phyloP scores from a whole-genome alignment of 108 stramenopile genomes.

The Nannochloropsis oceanica region DNA sequence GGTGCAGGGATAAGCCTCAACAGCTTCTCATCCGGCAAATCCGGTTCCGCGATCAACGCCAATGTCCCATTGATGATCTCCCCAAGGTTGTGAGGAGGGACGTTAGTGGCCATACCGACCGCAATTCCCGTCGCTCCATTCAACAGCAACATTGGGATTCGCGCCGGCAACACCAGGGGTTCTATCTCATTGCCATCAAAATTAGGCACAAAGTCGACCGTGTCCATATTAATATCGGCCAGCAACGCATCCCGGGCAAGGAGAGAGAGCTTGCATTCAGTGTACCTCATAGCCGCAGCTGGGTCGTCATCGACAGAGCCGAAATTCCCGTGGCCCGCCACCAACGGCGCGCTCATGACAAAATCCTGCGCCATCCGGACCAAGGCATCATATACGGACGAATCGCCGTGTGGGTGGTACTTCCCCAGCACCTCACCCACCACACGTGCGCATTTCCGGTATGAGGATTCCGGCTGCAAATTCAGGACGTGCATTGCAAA shows the following conservation, averaged over 20 bases:
- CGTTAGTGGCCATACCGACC: slow-evolving; percentile 92
- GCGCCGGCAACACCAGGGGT: slow-evolving; percentile 74
- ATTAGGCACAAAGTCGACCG: slow-evolving; percentile 60
- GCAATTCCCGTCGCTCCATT: slow-evolving; percentile 86
- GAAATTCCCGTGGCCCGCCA: slow-evolving; percentile 92
- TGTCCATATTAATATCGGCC: slow-evolving; percentile 59
- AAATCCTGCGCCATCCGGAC: slow-evolving; percentile 87
- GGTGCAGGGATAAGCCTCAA: slow-evolving; percentile 65
- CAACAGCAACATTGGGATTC: slow-evolving; percentile 68
- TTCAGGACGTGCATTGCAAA: slow-evolving; percentile 78
- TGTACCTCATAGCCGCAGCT: slow-evolving; percentile 93
- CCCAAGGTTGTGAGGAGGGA: slow-evolving; percentile 86
- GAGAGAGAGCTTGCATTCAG: slow-evolving; percentile 67
- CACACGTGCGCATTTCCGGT: slow-evolving; percentile 92
- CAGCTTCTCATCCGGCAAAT: slow-evolving; percentile 55
- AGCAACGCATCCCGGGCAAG: slow-evolving; percentile 59
- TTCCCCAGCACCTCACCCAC: slow-evolving; percentile 89
- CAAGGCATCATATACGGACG: slow-evolving; percentile 85
- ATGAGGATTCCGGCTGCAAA: slow-evolving; percentile 47
- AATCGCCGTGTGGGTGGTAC: slow-evolving; percentile 78
- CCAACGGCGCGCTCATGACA: slow-evolving; percentile 58
- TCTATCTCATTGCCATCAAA: slow-evolving; percentile 85
- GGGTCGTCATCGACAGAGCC: slow-evolving; percentile 87
- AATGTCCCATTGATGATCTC: slow-evolving; percentile 65
- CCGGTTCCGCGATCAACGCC: slow-evolving; percentile 37